A percentile compares a stretch with the other conserved stretches of the same genome.
Evolutionary conservation across 163 green algal genomes (phyloP).

Genomic region (Trebouxiophyceae sp.): DNA sequence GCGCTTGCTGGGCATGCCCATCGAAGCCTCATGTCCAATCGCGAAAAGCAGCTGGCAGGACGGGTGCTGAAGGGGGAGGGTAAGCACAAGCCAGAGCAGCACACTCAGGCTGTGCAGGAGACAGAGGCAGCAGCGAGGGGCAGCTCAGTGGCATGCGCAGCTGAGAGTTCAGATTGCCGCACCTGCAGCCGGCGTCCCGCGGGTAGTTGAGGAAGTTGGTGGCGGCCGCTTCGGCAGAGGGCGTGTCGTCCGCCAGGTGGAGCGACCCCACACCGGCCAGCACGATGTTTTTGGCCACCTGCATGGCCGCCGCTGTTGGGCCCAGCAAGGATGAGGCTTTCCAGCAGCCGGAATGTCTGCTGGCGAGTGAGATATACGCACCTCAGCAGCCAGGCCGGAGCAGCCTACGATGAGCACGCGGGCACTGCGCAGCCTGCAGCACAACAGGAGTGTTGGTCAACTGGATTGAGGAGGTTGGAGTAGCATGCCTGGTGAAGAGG

Average conservation of each 20-base stretch:
- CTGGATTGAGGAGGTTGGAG: no score
- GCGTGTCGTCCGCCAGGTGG: constrained; percentile 50
- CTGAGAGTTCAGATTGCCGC: not conserved
- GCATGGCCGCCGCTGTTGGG: no score
- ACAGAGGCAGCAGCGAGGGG: not conserved
- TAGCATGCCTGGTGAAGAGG: no score
- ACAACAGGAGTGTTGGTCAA: not conserved
- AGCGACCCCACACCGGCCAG: constrained; percentile 72
- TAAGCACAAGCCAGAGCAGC: no score
- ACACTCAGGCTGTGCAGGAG: no score
- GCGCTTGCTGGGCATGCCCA: no score
- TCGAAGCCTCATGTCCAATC: no score
- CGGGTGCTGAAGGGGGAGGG: no score
- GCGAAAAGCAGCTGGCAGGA: no score
- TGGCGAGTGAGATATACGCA: no score
- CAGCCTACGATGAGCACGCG: constrained; percentile 69
- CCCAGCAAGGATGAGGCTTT: no score
- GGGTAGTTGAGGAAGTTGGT: constrained; percentile 57
- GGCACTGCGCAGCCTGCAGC: constrained; percentile 53
- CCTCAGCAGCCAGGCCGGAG: constrained; percentile 61
- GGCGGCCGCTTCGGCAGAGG: constrained; percentile 16
- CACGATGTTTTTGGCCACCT: constrained; percentile 85
- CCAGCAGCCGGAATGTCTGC: no score
- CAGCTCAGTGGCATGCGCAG: not conserved
- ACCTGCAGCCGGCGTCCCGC: not conserved